phyloP scores from a whole-genome alignment of 768 basidiomycete species.

The Roridomyces roridus region DNA sequence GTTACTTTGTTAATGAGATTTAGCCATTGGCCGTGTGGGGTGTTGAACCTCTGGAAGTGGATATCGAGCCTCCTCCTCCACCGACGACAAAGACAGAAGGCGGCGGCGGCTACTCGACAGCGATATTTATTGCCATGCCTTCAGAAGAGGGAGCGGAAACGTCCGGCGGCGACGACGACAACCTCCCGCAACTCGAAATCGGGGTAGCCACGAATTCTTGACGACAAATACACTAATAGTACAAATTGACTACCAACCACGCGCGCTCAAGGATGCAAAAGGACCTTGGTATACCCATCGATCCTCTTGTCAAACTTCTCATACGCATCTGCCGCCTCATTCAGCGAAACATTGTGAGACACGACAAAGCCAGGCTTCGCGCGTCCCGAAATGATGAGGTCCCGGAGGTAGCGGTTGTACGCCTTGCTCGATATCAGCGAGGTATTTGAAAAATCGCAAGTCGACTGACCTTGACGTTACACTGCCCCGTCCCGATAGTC shows the following conservation, averaged over 20 bases:
- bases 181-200: too few species aligned
- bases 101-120: too few species aligned
- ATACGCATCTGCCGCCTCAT: conserved; percentile 56
- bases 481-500: conserved; percentile 59
- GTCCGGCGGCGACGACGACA: too few species aligned
- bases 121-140: too few species aligned
- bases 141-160: too few species aligned
- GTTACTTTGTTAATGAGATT: too few species aligned
- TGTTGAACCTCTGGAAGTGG: too few species aligned
- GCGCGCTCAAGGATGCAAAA: conserved; percentile 50
- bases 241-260: not conserved
- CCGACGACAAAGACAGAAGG: too few species aligned
- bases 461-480: conserved; percentile 54
- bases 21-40: too few species aligned
- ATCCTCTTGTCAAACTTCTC: conserved; percentile 59
- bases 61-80: too few species aligned
- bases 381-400: conserved; percentile 57
- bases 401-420: conserved; percentile 60
- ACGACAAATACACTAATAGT: not conserved
- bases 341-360: conserved; percentile 56
- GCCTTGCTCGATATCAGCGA: too few species aligned
- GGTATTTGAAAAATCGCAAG: not conserved
- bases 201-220: too few species aligned
- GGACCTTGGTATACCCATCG: conserved; percentile 60
- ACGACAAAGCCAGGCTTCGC: conserved; percentile 63